phyloP scores from a whole-genome alignment of 108 stramenopile genomes.

The Skeletonema menzelii region DNA sequence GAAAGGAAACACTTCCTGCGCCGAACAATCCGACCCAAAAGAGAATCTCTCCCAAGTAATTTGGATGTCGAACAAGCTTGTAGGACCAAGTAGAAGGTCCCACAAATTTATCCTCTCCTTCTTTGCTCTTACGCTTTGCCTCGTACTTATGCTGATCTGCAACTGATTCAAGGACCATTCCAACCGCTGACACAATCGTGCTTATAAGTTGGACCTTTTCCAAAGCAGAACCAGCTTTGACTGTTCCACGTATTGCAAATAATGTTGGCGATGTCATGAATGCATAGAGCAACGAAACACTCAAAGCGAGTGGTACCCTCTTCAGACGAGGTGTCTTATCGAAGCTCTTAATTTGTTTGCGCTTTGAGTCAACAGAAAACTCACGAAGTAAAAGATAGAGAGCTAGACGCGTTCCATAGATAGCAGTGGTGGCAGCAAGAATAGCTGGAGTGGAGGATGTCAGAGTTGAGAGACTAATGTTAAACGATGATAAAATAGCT shows the following conservation, averaged over 20 bases:
- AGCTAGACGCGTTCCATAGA: conserved; percentile 43
- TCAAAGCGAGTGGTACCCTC: conserved; percentile 27
- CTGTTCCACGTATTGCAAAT: conserved; percentile 32
- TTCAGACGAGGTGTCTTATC: conserved; percentile 32
- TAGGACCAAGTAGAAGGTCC: conserved; percentile 52
- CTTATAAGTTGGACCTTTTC: conserved; percentile 3
- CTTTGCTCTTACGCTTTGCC: conserved; percentile 20
- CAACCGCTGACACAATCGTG: conserved; percentile 18
- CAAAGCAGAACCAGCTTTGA: not conserved
- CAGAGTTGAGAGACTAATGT: not conserved
- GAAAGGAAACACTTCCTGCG: conserved; percentile 55
- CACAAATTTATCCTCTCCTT: conserved; percentile 12
- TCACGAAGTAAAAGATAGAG: conserved; percentile 28
- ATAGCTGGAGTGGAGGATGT: conserved; percentile 13
- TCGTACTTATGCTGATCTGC: conserved; percentile 48
- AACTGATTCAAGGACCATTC: conserved; percentile 26
- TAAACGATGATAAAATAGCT: conserved; percentile 28
- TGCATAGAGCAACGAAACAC: conserved; percentile 39
- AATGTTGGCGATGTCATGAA: conserved; percentile 42
- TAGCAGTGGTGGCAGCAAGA: conserved; percentile 3
- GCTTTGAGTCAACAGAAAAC: conserved; percentile 30
- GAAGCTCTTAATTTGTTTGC: conserved; percentile 13
- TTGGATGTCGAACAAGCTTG: conserved; percentile 68
- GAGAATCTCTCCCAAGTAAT: conserved; percentile 70
- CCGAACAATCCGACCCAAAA: conserved; percentile 71